phyloP scores from a whole-genome alignment of 2,329 filamentous ascomycete genomes.

The Scedosporium minutisporum region DNA sequence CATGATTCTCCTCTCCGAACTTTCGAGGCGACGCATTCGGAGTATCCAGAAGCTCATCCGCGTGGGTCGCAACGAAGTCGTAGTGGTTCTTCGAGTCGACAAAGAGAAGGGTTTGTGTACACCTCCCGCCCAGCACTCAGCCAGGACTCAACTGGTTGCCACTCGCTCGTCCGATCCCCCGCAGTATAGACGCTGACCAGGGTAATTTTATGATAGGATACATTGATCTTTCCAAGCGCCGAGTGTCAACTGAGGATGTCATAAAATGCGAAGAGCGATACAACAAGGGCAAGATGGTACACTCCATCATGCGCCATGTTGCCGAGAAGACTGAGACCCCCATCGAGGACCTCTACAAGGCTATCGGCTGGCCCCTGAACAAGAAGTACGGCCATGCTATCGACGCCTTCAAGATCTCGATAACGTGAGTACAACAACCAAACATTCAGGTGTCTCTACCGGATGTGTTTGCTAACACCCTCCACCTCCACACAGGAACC shows the following conservation, averaged over 20 bases:
- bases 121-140: background rate
- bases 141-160: background rate
- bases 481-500: slow-evolving; percentile 50
- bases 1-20: slow-evolving; percentile 97
- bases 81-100: slow-evolving; percentile 96
- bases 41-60: slow-evolving; percentile 98
- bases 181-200: background rate
- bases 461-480: background rate
- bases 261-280: slow-evolving; percentile 98
- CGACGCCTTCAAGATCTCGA: slow-evolving; percentile 97
- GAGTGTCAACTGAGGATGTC: slow-evolving; percentile 95
- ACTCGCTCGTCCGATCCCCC: background rate
- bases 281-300: slow-evolving; percentile 99
- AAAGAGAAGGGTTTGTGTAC: slow-evolving; percentile 84
- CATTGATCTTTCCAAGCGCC: slow-evolving; percentile 96
- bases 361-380: slow-evolving; percentile 93
- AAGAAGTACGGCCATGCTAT: slow-evolving; percentile 95
- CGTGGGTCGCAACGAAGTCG: slow-evolving; percentile 95
- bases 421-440: slow-evolving; percentile 58
- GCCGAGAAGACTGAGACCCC: slow-evolving; percentile 91
- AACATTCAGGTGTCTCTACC: background rate
- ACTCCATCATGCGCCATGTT: slow-evolving; percentile 97
- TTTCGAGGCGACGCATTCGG: slow-evolving; percentile 95
- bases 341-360: slow-evolving; percentile 91
- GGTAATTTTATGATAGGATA: slow-evolving; percentile 43